Evolutionary conservation across 176 grass and related monocot genomes (phyloP).

Genomic region (Lolium multiflorum): DNA sequence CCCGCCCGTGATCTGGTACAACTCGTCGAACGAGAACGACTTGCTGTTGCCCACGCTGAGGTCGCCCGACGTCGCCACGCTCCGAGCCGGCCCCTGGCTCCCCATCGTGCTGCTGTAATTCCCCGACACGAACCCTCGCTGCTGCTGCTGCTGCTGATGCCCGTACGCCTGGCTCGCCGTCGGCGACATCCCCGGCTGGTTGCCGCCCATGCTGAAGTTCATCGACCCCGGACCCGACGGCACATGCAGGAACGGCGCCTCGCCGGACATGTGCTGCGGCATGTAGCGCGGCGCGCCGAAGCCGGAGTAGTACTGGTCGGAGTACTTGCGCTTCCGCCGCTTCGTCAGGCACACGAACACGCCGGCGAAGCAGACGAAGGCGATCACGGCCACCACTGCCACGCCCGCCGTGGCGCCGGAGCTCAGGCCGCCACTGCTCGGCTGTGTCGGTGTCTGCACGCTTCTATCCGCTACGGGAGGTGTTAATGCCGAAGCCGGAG

Average conservation of each 20-base stretch:
- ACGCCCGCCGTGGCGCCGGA: conserved; percentile 51
- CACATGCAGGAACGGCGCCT: conserved; percentile 63
- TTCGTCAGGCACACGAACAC: conserved; percentile 57
- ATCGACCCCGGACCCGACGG: conserved; percentile 45
- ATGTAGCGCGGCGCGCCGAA: conserved; percentile 58
- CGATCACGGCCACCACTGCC: conserved; percentile 49
- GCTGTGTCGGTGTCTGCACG: neutral
- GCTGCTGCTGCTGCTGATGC: conserved; percentile 8
- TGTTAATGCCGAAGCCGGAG: neutral
- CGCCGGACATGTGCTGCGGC: conserved; percentile 69
- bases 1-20: conserved; percentile 79
- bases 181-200: conserved; percentile 30
- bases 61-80: conserved; percentile 43
- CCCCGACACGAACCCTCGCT: conserved; percentile 17
- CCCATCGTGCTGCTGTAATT: conserved; percentile 53
- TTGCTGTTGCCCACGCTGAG: conserved; percentile 66
- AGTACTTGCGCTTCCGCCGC: conserved; percentile 53
- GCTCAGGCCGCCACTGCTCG: conserved; percentile 46
- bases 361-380: conserved; percentile 56
- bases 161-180: conserved; percentile 31
- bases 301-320: conserved; percentile 59
- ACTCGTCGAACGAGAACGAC: conserved; percentile 77
- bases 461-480: conserved; percentile 12
- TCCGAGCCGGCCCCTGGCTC: conserved; percentile 49
- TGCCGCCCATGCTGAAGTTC: conserved; percentile 52